Percentiles rank a stretch among this genome's conserved stretches.
Evolutionary conservation across 345 rosid genomes (phyloP).

Genomic region (Eucalyptus marginata): DNA sequence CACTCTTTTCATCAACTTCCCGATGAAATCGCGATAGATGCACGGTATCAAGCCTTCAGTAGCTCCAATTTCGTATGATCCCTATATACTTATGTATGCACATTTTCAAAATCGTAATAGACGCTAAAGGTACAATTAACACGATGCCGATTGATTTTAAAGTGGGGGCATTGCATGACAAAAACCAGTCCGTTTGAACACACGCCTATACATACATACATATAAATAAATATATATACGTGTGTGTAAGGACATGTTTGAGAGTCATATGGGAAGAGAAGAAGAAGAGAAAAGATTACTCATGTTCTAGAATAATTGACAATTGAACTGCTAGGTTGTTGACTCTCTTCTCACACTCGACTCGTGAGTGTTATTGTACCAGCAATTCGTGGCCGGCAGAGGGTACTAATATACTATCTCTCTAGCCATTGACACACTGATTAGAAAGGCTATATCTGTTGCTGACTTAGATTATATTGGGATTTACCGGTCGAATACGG

Average conservation of each 20-base stretch:
- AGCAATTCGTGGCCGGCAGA: no score
- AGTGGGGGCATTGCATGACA: not conserved
- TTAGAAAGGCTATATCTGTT: not conserved
- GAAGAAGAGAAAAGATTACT: not conserved
- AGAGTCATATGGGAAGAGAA: not conserved
- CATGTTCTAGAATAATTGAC: not conserved
- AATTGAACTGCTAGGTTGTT: not conserved
- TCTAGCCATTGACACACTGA: not conserved
- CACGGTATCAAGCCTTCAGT: no score
- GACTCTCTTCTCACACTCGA: not conserved
- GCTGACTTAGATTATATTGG: not conserved
- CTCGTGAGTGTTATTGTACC: conserved; percentile 7
- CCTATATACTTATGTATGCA: no score
- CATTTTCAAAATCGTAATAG: no score
- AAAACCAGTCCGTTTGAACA: not conserved
- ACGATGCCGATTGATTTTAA: not conserved
- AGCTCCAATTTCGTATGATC: no score
- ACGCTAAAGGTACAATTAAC: not conserved
- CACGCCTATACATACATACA: no score
- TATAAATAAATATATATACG: no score
- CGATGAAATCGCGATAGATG: no score
- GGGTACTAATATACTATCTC: not conserved
- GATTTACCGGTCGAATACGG: not conserved
- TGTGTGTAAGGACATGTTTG: not conserved
- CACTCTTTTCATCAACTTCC: no score